A percentile compares a stretch with the other conserved stretches of the same genome.
Conservation (phyloP, 768 basidiomycete genomes). For the Trametes coccinea region DNA sequence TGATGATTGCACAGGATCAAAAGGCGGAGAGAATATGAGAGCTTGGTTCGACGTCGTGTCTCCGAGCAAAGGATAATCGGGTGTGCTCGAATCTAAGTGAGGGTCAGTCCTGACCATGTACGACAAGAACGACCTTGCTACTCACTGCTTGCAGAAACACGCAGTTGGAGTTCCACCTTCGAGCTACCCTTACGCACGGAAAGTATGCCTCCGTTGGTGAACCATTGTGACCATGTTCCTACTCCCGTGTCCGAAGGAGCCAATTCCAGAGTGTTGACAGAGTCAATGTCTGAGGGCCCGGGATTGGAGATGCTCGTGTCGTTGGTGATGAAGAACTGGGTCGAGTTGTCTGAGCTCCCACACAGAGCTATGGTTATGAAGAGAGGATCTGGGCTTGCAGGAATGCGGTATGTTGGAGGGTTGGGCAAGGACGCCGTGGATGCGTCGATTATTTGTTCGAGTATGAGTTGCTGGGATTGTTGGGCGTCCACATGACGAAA, state of each 20-base stretch:
- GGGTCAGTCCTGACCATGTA: background rate
- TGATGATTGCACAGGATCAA: constrained; percentile 33
- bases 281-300: constrained; percentile 36
- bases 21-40: constrained; percentile 65
- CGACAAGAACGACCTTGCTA: background rate
- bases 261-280: constrained; percentile 50
- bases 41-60: constrained; percentile 77
- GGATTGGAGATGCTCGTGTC: constrained; percentile 40
- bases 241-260: constrained; percentile 42
- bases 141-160: constrained; percentile 44
- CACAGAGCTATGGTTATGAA: constrained; percentile 39
- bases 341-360: constrained; percentile 29
- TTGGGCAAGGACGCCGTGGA: constrained; percentile 16
- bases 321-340: constrained; percentile 65
- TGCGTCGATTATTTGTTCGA: constrained; percentile 22
- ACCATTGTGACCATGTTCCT: constrained; percentile 52
- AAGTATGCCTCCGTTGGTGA: constrained; percentile 51
- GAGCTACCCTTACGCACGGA: constrained; percentile 41
- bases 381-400: constrained; percentile 26
- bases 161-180: constrained; percentile 56
- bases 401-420: constrained; percentile 31
- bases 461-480: constrained; percentile 17
- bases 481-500: constrained; percentile 22
- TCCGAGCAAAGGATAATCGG: constrained; percentile 53
- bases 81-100: background rate